Evolutionary conservation across 1,284 basidiomycete species (phyloP), one percentile per base, ranked within the genome.

Genomic region (Cutaneotrichosporon mucoides): DNA sequence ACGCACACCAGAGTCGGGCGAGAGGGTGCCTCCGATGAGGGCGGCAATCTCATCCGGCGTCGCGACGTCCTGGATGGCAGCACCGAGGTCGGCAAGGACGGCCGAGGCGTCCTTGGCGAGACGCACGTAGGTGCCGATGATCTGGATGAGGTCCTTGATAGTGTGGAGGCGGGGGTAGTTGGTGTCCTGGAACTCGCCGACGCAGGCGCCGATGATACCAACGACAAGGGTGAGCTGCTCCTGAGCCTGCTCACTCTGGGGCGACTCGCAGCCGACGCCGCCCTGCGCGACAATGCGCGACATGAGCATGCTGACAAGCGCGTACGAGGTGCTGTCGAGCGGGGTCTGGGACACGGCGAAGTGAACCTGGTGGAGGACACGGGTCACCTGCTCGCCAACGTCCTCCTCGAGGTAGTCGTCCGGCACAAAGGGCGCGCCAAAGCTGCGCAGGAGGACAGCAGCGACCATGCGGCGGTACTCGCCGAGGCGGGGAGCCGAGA

Each of bases 1-100:
- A 42, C 95, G 85, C 5, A 91, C 90, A 71, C 92, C 89, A 0
- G 88, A 87, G 70, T 99, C 96, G 66, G 93, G 89, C n/a, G 84
- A 81, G 10, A 99, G 82, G 0, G 87, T 88, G 10, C 91, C 90
- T 10, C 76, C 78, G 33, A 98, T 79, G 48, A 99, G 80, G 12
- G 85, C 82, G 5, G 78, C 69, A 3, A 87, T 83, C 73, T 97
- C 92, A 12, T 81, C 82, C 1, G 72, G 69, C 0, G 84, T 84
- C 0, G 88, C 86, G 36, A 82, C 88, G 11, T 82, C 79, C 61
- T 86, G 84, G 57, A 96, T 88, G 0, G 91, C 87, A 72, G 91
- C 88, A 12, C 90, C 92, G 9, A 97, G 79, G 61, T 91, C 88
- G 12, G 91, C 81, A 16, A 99, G 83, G 4, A 89, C 85, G 0